These are phyloP conservation scores for Cylindrotheca fusiformis DNA, from an alignment of 108 stramenopile genomes.

Conservation along the genomic window DNA sequence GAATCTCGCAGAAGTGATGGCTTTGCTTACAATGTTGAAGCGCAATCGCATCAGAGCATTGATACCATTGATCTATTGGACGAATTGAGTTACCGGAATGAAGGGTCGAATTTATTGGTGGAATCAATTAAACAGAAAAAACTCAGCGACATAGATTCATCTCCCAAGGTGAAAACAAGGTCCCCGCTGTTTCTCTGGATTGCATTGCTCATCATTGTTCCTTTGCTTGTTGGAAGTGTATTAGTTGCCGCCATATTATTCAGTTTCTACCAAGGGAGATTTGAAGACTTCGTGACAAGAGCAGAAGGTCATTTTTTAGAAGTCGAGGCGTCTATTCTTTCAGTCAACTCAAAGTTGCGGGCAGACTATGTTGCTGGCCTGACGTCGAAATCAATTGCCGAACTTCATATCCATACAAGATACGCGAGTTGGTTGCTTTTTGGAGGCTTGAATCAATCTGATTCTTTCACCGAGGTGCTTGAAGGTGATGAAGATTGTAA, in stretches of 20 bases:
- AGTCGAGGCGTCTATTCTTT: constrained; percentile 8
- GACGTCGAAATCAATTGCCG: constrained; percentile 20
- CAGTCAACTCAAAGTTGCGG: constrained; percentile 15
- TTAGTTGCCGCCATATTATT: constrained; percentile 24
- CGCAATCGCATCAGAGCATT: background rate
- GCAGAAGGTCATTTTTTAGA: constrained; percentile 25
- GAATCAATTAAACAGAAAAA: background rate
- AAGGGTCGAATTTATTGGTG: constrained; percentile 5
- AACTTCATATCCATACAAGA: constrained; percentile 34
- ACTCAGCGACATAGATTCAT: background rate
- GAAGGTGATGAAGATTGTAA: constrained; percentile 43
- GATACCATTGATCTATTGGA: background rate
- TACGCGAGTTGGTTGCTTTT: constrained; percentile 41
- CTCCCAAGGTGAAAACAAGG: background rate
- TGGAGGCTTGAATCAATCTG: constrained; percentile 26
- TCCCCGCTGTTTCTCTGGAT: constrained; percentile 52
- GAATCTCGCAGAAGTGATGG: constrained; percentile 13
- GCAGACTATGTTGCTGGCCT: constrained; percentile 19
- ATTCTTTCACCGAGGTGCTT: constrained; percentile 12
- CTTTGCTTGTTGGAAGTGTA: constrained; percentile 29
- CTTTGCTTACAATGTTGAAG: constrained; percentile 5
- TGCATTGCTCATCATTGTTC: constrained; percentile 32
- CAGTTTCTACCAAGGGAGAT: constrained; percentile 7
- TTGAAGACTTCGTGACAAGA: constrained; percentile 8
- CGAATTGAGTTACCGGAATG: constrained; percentile 1